phyloP scores from a whole-genome alignment of 352 stramenopile species.

The Phytopythium montanum region DNA sequence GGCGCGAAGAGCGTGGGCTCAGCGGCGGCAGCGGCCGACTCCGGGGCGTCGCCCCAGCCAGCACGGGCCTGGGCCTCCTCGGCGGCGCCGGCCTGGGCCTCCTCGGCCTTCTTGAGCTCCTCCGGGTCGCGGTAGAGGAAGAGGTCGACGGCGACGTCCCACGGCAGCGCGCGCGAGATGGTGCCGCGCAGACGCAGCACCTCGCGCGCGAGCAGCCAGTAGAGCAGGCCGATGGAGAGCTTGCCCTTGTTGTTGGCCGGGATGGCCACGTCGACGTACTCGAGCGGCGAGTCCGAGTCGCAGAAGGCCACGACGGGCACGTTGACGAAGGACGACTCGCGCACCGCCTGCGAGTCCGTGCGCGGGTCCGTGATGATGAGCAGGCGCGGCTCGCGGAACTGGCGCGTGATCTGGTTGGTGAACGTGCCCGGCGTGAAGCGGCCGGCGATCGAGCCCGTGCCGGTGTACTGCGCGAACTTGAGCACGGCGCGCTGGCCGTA shows the following conservation, averaged over 20 bases:
- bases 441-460: constrained; percentile 95
- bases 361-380: constrained; percentile 99
- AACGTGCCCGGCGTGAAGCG: constrained; percentile 99
- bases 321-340: constrained; percentile 99
- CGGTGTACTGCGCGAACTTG: constrained; percentile 99
- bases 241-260: constrained; percentile 99
- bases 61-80: constrained; percentile 66
- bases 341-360: constrained; percentile 96
- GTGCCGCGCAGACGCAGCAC: constrained; percentile 97
- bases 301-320: constrained; percentile 99
- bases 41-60: constrained; percentile 66
- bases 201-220: constrained; percentile 99
- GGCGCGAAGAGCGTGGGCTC: constrained; percentile 58
- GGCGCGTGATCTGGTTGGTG: constrained; percentile 99
- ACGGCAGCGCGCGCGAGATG: constrained; percentile 93
- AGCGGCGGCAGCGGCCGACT: constrained; percentile 42
- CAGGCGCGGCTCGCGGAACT: constrained; percentile 99
- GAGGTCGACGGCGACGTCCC: constrained; percentile 99
- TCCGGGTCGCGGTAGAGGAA: constrained; percentile 99
- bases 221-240: constrained; percentile 99
- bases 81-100: constrained; percentile 89
- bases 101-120: constrained; percentile 99
- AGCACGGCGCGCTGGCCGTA: constrained; percentile 99
- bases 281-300: constrained; percentile 99
- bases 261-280: constrained; percentile 99